Percentiles rank a stretch among this genome's conserved stretches.
These are phyloP conservation scores for Chenopodium formosanum DNA, from an alignment of 148 eudicot genomes.

Conservation along the genomic window DNA sequence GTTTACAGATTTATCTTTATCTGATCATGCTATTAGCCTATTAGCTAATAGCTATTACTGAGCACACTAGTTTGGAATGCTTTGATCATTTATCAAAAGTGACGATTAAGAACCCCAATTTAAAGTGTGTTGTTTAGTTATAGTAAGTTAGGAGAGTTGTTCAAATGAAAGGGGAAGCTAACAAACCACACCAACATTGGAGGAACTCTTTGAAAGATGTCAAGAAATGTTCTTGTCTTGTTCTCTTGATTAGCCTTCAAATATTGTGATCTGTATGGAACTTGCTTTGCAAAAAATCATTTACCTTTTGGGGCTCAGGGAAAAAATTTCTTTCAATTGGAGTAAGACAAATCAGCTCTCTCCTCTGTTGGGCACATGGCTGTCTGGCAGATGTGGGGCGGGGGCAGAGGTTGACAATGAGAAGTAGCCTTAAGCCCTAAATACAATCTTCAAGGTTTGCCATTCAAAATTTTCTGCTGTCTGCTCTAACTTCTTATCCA, in stretches of 20 bases:
- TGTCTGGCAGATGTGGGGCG: neutral
- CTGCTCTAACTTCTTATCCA: neutral
- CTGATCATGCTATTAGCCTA: neutral
- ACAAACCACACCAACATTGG: conserved; percentile 11
- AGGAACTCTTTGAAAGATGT: conserved; percentile 3
- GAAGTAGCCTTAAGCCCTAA: neutral
- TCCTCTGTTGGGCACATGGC: neutral
- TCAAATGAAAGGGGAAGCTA: conserved; percentile 10
- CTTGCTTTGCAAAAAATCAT: neutral
- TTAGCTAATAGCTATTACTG: neutral
- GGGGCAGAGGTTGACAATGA: neutral
- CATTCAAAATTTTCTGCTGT: neutral
- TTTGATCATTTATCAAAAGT: neutral
- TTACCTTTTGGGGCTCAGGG: neutral
- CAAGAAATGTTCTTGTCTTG: conserved; percentile 17
- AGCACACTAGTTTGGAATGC: neutral
- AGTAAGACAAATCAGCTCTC: no score
- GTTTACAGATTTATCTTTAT: neutral
- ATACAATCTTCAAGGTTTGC: neutral
- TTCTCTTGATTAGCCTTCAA: conserved; percentile 1
- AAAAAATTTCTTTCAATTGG: no score
- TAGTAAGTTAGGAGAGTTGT: conserved; percentile 21
- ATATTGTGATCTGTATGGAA: conserved; percentile 5
- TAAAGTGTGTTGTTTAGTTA: conserved; percentile 9
- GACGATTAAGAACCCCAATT: neutral